phyloP scores from a whole-genome alignment of 2,329 filamentous ascomycete genomes.

The Diaporthe australafricana region DNA sequence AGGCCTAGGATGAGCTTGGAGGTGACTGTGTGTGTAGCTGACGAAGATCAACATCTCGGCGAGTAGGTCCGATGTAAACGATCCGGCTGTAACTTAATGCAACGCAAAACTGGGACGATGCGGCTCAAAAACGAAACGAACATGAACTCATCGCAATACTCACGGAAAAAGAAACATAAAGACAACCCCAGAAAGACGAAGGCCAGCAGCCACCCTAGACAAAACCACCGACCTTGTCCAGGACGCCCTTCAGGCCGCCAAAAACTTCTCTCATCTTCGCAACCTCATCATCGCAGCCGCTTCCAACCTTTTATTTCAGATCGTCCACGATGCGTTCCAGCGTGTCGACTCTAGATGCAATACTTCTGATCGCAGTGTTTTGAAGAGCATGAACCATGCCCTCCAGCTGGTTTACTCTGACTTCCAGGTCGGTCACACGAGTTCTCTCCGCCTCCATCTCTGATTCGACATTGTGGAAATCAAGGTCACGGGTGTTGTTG shows the following conservation, averaged over 20 bases:
- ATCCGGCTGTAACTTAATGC: neutral
- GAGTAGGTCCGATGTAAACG: neutral
- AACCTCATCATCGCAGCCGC: slow-evolving; percentile 27
- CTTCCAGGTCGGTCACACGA: neutral
- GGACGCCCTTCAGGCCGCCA: neutral
- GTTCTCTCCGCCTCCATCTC: slow-evolving; percentile 8
- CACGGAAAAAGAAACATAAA: neutral
- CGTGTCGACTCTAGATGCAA: neutral
- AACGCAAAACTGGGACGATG: neutral
- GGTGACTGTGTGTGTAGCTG: neutral
- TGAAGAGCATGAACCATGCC: neutral
- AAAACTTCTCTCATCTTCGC: slow-evolving; percentile 35
- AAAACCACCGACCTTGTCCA: slow-evolving; percentile 31
- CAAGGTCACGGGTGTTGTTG: slow-evolving; percentile 15
- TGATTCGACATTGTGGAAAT: neutral
- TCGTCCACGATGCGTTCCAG: slow-evolving; percentile 22
- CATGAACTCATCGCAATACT: neutral
- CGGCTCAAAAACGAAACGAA: neutral
- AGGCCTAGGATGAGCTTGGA: neutral
- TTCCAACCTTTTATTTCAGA: slow-evolving; percentile 21
- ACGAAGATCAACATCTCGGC: neutral
- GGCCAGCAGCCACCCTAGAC: neutral
- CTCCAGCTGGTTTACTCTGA: slow-evolving; percentile 7
- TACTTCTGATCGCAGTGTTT: neutral
- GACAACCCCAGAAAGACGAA: neutral